Percentiles rank a stretch among this genome's conserved stretches.
phyloP scores from a whole-genome alignment of 2,329 filamentous ascomycete species.

The Aspergillus caelatus region DNA sequence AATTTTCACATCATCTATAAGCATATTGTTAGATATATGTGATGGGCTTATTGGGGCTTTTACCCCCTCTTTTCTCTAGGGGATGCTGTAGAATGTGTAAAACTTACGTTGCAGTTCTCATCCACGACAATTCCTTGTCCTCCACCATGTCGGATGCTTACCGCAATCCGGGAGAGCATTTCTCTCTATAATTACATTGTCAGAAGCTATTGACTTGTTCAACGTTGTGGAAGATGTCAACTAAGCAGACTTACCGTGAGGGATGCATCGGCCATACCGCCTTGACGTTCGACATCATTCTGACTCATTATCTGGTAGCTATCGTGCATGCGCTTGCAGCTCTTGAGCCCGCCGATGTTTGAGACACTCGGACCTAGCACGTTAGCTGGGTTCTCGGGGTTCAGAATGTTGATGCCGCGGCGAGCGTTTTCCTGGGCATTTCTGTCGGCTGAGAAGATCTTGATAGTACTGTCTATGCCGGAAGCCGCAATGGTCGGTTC shows the following conservation, averaged over 20 bases:
- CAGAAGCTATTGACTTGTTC: slow-evolving; percentile 9
- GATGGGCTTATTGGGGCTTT: background rate
- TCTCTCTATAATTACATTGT: slow-evolving; percentile 41
- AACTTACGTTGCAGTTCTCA: slow-evolving; percentile 49
- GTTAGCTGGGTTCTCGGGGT: slow-evolving; percentile 47
- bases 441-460: slow-evolving; percentile 67
- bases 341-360: slow-evolving; percentile 52
- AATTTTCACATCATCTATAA: slow-evolving; percentile 9
- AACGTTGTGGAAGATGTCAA: background rate
- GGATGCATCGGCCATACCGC: slow-evolving; percentile 60
- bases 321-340: slow-evolving; percentile 61
- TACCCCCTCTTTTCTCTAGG: background rate
- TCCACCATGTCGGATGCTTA: slow-evolving; percentile 39
- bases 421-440: slow-evolving; percentile 60
- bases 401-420: slow-evolving; percentile 60
- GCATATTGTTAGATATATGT: background rate
- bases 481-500: slow-evolving; percentile 68
- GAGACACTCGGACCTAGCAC: slow-evolving; percentile 29
- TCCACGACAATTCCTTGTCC: slow-evolving; percentile 42
- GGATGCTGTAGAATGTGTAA: background rate
- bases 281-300: slow-evolving; percentile 63
- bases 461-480: slow-evolving; percentile 69
- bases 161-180: slow-evolving; percentile 50
- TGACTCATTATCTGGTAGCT: slow-evolving; percentile 64
- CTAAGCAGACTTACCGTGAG: slow-evolving; percentile 52